Base-by-base conservation (phyloP, 2,329 filamentous ascomycete species). In the Didymosphaeria variabile region DNA sequence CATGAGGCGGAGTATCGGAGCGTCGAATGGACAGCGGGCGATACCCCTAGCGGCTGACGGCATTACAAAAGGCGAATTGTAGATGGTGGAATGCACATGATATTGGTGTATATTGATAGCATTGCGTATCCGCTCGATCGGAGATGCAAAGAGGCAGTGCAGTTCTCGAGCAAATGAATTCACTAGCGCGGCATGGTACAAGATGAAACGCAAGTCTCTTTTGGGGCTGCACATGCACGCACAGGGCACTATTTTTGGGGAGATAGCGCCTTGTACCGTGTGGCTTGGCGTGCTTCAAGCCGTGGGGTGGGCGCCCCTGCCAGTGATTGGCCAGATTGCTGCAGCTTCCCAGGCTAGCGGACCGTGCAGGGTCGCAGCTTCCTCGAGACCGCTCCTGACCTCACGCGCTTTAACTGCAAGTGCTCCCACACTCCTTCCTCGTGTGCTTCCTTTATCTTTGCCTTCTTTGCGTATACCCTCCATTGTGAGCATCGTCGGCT, bases 201-300 rank as follows among this genome's bases (percentile, higher is more conserved):
- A 60, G 26, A 2, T 67, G 66, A 70, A 70, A 70, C 66, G 56
- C 62, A 63, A 67, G 60, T 53, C 58, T 60, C 53, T 57, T 61
- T 62, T 55, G 38, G 47, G 52, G 50, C 49, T 47, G 56, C 58
- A 61, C 54, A 46, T 55, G 45, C 21, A 32, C 44, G 65, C 65
- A 62, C 54, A 23, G 59, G 53, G 50, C 62, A 55, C 67, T 69
- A 70, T 68, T 66, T 69, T 69, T 61, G 62, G 64, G 49, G 56
- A 47, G 55, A 55, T n/a, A 6, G 56, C 55, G 46, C 34, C 10
- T 31, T n/a, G 38, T n/a, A 40, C 38, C 38, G 38, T 38, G 36
- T 17, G 36, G 15, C n/a, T 36, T 38, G 36, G 36, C 36, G 36
- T 40, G 38, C 6, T 29, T 29, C 26, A 29, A 2, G 26, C 26